A percentile compares a stretch with the other conserved stretches of the same genome.
These are phyloP conservation scores for Fulvia fulva DNA, from an alignment of 2,329 filamentous ascomycete species.

Conservation along the genomic window DNA sequence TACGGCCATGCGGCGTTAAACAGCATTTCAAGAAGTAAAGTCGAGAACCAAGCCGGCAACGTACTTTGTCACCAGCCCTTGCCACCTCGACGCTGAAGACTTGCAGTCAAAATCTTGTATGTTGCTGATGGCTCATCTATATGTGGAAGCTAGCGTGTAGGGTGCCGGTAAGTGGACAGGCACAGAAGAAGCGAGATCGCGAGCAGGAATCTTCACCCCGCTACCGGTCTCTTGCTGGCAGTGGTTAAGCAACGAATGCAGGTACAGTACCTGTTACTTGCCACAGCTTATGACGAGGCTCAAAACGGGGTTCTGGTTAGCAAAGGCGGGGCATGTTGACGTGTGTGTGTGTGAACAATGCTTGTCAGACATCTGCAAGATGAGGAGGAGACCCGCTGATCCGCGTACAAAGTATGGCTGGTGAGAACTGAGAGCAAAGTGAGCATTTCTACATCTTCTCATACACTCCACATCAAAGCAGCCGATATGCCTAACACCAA, in stretches of 20 bases:
- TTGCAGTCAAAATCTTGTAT: too few relatives aligned
- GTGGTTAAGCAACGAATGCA: not conserved
- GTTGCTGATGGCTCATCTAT: too few relatives aligned
- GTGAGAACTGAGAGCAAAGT: not conserved
- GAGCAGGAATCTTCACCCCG: not conserved
- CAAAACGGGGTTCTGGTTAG: not conserved
- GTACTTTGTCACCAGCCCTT: too few relatives aligned
- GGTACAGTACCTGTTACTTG: not conserved
- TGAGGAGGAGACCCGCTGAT: not conserved
- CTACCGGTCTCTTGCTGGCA: not conserved
- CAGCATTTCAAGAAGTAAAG: too few relatives aligned
- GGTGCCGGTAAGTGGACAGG: not conserved
- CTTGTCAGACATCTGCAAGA: not conserved
- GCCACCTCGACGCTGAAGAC: too few relatives aligned
- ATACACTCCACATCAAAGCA: not conserved
- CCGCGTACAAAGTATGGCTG: not conserved
- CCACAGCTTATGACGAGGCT: not conserved
- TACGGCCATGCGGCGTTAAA: too few relatives aligned
- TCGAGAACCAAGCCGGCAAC: too few relatives aligned
- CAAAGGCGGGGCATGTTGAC: not conserved
- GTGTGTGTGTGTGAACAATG: not conserved
- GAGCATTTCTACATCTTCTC: not conserved
- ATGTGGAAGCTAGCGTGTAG: not conserved
- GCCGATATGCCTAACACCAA: constrained; percentile 34
- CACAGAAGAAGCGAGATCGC: not conserved